phyloP scores from a whole-genome alignment of 805 yeast genomes.

The Saccharomyces kudriavzevii region DNA sequence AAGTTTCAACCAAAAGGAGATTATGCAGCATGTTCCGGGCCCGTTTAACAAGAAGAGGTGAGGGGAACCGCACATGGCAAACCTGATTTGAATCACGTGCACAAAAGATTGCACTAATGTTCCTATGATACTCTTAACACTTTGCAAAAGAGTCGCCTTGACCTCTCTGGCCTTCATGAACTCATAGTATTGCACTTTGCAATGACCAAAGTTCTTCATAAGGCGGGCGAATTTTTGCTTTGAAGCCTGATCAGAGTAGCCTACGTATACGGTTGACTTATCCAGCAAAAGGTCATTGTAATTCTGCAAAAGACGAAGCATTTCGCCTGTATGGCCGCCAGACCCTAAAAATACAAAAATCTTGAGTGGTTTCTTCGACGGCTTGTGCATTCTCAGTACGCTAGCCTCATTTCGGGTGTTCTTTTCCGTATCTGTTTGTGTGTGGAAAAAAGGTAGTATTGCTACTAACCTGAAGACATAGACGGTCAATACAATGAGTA shows the following conservation, averaged over 20 bases:
- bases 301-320: constrained; percentile 56
- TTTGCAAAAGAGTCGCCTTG: constrained; percentile 29
- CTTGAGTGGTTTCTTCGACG: constrained; percentile 12
- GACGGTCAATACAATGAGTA: constrained; percentile 6
- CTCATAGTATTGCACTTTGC: constrained; percentile 14
- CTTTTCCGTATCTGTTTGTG: not conserved
- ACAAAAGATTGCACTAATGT: constrained; percentile 25
- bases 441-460: constrained; percentile 15
- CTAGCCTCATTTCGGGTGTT: not conserved
- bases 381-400: not conserved
- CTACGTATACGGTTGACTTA: constrained; percentile 31
- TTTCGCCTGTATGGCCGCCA: constrained; percentile 96
- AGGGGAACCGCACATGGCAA: constrained; percentile 13
- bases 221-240: constrained; percentile 32
- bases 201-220: constrained; percentile 1
- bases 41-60: constrained; percentile 33
- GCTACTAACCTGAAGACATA: constrained; percentile 11
- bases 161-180: constrained; percentile 33
- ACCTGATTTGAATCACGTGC: constrained; percentile 13
- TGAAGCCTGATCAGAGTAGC: constrained; percentile 32
- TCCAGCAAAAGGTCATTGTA: constrained; percentile 38
- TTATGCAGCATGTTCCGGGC: constrained; percentile 32
- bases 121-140: constrained; percentile 28
- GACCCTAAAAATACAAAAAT: constrained; percentile 74
- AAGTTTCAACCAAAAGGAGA: constrained; percentile 23